phyloP scores from a whole-genome alignment of 108 stramenopile genomes.

The Nannochloropsis salina region DNA sequence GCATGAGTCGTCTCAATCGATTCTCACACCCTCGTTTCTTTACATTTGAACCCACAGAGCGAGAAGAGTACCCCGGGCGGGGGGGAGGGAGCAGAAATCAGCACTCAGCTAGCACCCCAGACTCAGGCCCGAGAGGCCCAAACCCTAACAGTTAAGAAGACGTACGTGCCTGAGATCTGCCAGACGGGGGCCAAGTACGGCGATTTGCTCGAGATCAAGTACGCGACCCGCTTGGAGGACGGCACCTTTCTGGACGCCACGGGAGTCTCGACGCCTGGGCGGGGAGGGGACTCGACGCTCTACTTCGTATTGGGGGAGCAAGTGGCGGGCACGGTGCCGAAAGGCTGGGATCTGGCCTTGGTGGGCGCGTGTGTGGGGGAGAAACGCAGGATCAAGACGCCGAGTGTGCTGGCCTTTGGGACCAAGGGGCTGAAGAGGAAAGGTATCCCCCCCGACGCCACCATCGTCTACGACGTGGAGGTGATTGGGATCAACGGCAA shows the following conservation, averaged over 20 bases:
- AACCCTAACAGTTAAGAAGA: neutral
- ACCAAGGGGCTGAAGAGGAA: neutral
- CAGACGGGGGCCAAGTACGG: slow-evolving; percentile 4
- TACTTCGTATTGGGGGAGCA: neutral
- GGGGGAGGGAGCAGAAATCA: neutral
- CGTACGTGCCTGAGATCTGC: neutral
- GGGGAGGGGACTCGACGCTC: neutral
- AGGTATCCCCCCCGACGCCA: slow-evolving; percentile 1
- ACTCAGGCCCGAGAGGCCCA: neutral
- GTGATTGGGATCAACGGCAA: slow-evolving; percentile 11
- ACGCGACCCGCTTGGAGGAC: neutral
- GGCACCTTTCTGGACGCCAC: neutral
- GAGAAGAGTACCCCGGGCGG: neutral
- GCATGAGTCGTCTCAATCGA: too few species aligned
- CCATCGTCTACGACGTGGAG: neutral
- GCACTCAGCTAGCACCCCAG: neutral
- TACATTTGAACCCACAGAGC: neutral
- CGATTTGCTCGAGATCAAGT: neutral
- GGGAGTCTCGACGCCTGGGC: neutral
- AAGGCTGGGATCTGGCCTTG: neutral
- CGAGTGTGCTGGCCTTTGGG: slow-evolving; percentile 6
- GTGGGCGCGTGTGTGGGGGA: slow-evolving; percentile 13
- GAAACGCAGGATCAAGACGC: neutral
- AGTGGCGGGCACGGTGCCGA: neutral
- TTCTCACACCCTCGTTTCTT: too few species aligned